phyloP scores from a whole-genome alignment of 2,329 filamentous ascomycete genomes.

The Rutstroemia sydowiana region DNA sequence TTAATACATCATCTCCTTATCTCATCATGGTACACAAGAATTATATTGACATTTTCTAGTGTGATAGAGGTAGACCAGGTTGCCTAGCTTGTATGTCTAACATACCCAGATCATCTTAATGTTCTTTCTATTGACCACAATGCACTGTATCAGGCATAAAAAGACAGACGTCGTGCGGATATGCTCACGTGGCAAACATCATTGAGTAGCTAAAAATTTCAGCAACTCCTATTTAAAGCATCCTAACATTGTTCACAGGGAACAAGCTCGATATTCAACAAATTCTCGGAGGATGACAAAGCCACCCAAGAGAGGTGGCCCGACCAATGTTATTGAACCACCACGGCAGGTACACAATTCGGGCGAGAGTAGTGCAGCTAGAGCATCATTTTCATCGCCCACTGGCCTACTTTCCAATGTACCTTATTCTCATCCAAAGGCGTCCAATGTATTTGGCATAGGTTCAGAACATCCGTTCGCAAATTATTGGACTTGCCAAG shows the following conservation, averaged over 20 bases:
- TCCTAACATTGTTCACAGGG: constrained; percentile 34
- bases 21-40: not conserved
- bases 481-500: constrained; percentile 78
- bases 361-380: constrained; percentile 20
- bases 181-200: constrained; percentile 69
- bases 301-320: constrained; percentile 45
- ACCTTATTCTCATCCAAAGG: constrained; percentile 61
- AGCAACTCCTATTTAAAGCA: not conserved
- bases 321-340: constrained; percentile 17
- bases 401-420: constrained; percentile 62
- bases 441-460: constrained; percentile 74
- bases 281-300: constrained; percentile 51
- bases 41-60: constrained; percentile 39
- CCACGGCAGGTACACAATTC: constrained; percentile 20
- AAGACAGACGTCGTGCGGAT: constrained; percentile 66
- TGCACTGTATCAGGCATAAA: constrained; percentile 52
- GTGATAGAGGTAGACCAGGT: constrained; percentile 65
- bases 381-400: constrained; percentile 32
- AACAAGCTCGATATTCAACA: constrained; percentile 47
- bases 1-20: not conserved
- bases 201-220: constrained; percentile 53
- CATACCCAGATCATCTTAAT: constrained; percentile 6
- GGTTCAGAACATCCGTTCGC: constrained; percentile 72
- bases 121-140: constrained; percentile 16
- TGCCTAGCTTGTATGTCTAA: constrained; percentile 52